Conservation (phyloP, 75 land plant genomes). For the Larix kaempferi region DNA sequence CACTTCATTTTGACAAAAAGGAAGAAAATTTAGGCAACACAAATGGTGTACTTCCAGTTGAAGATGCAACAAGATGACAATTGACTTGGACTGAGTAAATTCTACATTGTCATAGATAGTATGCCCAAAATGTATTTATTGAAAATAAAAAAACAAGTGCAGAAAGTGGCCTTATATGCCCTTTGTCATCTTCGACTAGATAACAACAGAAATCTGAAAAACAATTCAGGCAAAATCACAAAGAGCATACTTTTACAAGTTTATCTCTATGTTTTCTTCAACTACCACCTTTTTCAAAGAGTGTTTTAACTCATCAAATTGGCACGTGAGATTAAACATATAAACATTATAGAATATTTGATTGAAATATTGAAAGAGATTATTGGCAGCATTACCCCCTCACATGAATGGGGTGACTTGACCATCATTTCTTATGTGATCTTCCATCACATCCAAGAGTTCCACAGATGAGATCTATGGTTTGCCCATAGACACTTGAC, state of each 20-base stretch:
- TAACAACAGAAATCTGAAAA: not conserved
- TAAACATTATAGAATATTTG: not conserved
- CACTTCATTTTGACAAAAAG: not conserved
- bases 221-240: not conserved
- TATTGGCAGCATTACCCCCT: too few species aligned
- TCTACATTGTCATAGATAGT: too few species aligned
- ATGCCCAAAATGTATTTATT: too few species aligned
- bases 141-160: not conserved
- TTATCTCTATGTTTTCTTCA: not conserved
- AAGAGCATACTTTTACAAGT: not conserved
- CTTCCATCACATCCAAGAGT: too few species aligned
- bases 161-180: constrained; percentile 1
- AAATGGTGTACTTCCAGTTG: not conserved
- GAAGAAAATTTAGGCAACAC: not conserved
- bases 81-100: too few species aligned
- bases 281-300: not conserved
- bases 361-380: too few species aligned
- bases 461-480: too few species aligned
- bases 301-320: not conserved
- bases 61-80: not conserved
- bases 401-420: too few species aligned
- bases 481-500: too few species aligned
- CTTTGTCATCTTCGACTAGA: not conserved
- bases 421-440: too few species aligned
- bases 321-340: not conserved